Evolutionary conservation across 306 rosid genomes (phyloP).

Genomic region (Fragaria nilgerrensis): DNA sequence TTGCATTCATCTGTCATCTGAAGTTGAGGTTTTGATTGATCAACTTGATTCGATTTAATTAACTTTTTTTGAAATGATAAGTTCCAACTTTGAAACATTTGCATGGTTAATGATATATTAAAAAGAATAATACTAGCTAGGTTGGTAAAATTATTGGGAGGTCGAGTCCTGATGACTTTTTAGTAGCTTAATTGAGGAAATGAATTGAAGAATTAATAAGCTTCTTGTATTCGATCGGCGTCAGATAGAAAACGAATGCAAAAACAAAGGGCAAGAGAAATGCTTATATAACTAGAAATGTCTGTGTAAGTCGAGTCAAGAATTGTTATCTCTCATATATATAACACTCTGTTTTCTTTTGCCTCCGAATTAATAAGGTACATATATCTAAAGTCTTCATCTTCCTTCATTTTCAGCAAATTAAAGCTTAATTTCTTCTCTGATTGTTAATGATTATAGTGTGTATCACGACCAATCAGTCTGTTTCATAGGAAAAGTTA

Average conservation of each 20-base stretch:
- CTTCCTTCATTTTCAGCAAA: background rate
- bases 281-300: background rate
- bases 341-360: background rate
- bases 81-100: background rate
- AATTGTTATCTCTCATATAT: background rate
- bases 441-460: background rate
- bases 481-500: background rate
- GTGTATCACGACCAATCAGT: background rate
- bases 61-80: background rate
- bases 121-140: background rate
- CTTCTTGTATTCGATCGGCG: background rate
- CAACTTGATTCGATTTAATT: background rate
- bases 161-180: background rate
- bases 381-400: background rate
- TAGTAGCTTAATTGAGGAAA: background rate
- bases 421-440: background rate
- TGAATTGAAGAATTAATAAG: background rate
- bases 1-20: background rate
- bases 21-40: background rate
- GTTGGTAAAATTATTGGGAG: background rate
- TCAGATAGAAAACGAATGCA: background rate
- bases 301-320: background rate
- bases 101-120: background rate
- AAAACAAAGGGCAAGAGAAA: background rate
- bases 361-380: background rate